Evolutionary conservation across 2,329 filamentous ascomycete genomes (phyloP), one percentile per base, ranked within the genome.

Genomic region (Xylaria digitata): DNA sequence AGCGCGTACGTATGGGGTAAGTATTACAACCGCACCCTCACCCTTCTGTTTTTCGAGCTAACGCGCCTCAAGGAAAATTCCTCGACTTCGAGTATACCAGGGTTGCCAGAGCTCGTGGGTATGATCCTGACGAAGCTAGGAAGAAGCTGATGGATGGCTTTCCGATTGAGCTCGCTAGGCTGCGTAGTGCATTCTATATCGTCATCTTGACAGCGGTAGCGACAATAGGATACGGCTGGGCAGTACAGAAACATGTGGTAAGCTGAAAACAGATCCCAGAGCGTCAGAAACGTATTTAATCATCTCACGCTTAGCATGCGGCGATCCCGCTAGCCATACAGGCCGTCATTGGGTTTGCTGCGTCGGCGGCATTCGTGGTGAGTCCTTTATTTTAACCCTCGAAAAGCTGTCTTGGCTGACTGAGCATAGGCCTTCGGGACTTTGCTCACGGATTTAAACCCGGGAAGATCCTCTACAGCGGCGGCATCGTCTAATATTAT

Each of bases 401-500:
- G 15, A 26, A 46, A 30, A 4, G 0, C 2, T 15, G 8, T 45
- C 21, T 40, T 19, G 21, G 8, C 40, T 53, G 15, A 50, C n/a
- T 23, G 19, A 26, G 60, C 1, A 34, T 32, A 68, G 63, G 58
- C 63, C 1, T 61, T 70, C 9, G 68, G 68, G n/a, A 70, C 70
- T 15, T 46, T 70, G 7, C 55, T 62, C 54, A 61, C 71, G 3
- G 71, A 73, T 43, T 37, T 73, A 2, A 73, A 75, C 32, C 63
- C 71, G 0, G 43, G 63, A 7, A 54, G 53, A 15, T 67, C 72
- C 1, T 74, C 71, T 11, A 73, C 73, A 1, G 72, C 73, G 2
- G 65, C 70, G 0, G 73, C 71, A 15, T 72, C 70, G 19, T 68
- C 71, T 3, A 75, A 74, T 15, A 66, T 73, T 49, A 66, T 75